A percentile compares a stretch with the other conserved stretches of the same genome.
Evolutionary conservation across 768 basidiomycete species (phyloP).

Genomic region (Ramaria sp.): DNA sequence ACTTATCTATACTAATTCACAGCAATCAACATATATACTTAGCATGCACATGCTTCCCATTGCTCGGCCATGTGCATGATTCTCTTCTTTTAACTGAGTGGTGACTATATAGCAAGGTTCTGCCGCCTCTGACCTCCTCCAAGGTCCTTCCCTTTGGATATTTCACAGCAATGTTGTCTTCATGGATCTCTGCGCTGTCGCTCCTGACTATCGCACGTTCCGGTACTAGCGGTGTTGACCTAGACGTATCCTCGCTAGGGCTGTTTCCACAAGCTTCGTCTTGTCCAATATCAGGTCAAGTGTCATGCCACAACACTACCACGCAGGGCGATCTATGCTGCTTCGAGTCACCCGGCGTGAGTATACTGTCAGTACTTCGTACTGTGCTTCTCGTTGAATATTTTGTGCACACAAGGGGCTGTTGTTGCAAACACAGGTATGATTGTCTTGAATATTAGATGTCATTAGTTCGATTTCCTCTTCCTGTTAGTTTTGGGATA

Average conservation of each 20-base stretch:
- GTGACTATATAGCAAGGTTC: too few species aligned
- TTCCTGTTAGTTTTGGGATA: slow-evolving; percentile 6
- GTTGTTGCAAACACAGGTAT: slow-evolving; percentile 7
- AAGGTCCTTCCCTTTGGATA: neutral
- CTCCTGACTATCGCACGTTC: neutral
- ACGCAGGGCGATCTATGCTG: slow-evolving; percentile 3
- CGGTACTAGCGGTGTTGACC: neutral
- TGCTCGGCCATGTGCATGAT: too few species aligned
- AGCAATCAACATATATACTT: too few species aligned
- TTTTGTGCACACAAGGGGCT: neutral
- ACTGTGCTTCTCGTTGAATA: neutral
- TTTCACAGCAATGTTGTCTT: neutral
- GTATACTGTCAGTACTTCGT: neutral
- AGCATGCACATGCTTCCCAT: too few species aligned
- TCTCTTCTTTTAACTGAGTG: too few species aligned
- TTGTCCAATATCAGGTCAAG: neutral
- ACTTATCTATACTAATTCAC: too few species aligned
- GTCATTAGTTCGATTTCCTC: neutral
- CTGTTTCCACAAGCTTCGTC: slow-evolving; percentile 4
- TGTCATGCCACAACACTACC: slow-evolving; percentile 8
- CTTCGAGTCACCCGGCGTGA: slow-evolving; percentile 5
- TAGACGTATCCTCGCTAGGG: neutral
- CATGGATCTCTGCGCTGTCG: neutral
- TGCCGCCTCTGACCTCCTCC: too few species aligned
- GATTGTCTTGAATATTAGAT: neutral